phyloP scores from a whole-genome alignment of 2,329 filamentous ascomycete species.

The Raffaelea ambrosiae region DNA sequence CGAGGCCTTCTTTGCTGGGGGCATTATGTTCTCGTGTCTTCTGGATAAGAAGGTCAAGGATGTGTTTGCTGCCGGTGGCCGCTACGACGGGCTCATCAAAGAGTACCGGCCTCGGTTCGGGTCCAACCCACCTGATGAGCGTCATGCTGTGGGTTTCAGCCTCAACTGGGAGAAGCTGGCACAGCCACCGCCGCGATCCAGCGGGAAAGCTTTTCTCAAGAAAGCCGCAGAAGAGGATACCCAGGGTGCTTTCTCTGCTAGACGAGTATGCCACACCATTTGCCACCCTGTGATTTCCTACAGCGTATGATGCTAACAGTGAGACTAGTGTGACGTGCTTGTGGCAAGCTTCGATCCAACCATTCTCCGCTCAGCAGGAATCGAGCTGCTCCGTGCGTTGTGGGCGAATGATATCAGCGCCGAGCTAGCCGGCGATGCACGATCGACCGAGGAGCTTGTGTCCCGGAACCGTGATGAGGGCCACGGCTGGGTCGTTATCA shows the following conservation, averaged over 20 bases:
- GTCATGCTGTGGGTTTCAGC: conserved; percentile 86
- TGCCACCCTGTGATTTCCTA: conserved; percentile 8
- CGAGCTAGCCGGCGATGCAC: conserved; percentile 73
- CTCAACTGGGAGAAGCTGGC: conserved; percentile 79
- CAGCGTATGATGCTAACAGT: not conserved
- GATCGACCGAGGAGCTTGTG: conserved; percentile 71
- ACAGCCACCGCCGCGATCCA: conserved; percentile 45
- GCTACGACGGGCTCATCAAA: conserved; percentile 83
- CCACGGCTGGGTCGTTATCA: conserved; percentile 81
- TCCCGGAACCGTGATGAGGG: conserved; percentile 67
- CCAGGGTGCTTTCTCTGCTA: conserved; percentile 49
- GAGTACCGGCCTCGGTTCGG: conserved; percentile 68
- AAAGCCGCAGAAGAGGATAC: conserved; percentile 55
- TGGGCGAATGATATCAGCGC: conserved; percentile 82
- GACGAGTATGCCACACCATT: conserved; percentile 43
- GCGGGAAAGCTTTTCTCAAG: conserved; percentile 52
- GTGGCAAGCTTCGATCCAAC: conserved; percentile 79
- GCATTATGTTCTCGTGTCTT: conserved; percentile 82
- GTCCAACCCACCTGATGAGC: conserved; percentile 47
- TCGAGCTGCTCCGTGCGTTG: conserved; percentile 68
- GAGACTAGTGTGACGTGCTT: conserved; percentile 68
- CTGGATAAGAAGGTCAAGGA: conserved; percentile 77
- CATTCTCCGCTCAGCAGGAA: conserved; percentile 64
- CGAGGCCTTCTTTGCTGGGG: conserved; percentile 80
- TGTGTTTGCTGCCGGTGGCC: conserved; percentile 86